Percentiles rank a stretch among this genome's conserved stretches.
Evolutionary conservation across 2,329 filamentous ascomycete species (phyloP).

Genomic region (Sporothrix brunneoviolacea): DNA sequence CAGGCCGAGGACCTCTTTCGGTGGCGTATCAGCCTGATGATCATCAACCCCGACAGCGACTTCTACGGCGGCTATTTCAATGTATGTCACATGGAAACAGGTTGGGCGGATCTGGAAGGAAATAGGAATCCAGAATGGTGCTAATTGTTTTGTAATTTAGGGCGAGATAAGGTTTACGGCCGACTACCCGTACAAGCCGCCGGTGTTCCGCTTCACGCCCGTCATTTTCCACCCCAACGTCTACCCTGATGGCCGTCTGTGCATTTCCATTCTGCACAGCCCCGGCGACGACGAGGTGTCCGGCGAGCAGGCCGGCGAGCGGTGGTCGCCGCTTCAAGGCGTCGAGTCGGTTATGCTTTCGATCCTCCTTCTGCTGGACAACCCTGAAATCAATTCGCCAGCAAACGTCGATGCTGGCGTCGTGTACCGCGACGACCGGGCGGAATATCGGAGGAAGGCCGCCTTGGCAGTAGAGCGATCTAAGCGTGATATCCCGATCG

Average conservation of each 20-base stretch:
- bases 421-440: conserved; percentile 67
- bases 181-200: conserved; percentile 86
- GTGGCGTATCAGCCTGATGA: conserved; percentile 85
- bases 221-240: conserved; percentile 90
- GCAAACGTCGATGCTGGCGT: conserved; percentile 93
- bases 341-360: conserved; percentile 93
- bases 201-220: conserved; percentile 74
- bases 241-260: conserved; percentile 82
- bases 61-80: conserved; percentile 93
- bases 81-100: conserved; percentile 27
- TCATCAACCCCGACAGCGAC: conserved; percentile 83
- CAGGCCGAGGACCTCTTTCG: conserved; percentile 70
- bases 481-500: conserved; percentile 71
- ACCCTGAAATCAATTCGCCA: conserved; percentile 86
- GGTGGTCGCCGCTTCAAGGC: conserved; percentile 89
- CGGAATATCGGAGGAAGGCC: conserved; percentile 64
- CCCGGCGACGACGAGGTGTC: conserved; percentile 91
- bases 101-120: too few relatives aligned
- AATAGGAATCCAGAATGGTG: too few relatives aligned
- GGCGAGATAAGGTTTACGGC: conserved; percentile 79
- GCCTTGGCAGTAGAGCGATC: conserved; percentile 64
- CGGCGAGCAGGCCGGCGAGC: conserved; percentile 80
- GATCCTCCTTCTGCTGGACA: conserved; percentile 84
- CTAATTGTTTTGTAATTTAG: too few relatives aligned
- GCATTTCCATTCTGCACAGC: conserved; percentile 92